A percentile compares a stretch with the other conserved stretches of the same genome.
phyloP scores from a whole-genome alignment of 2,329 filamentous ascomycete genomes.

The Colletotrichum eleusines region DNA sequence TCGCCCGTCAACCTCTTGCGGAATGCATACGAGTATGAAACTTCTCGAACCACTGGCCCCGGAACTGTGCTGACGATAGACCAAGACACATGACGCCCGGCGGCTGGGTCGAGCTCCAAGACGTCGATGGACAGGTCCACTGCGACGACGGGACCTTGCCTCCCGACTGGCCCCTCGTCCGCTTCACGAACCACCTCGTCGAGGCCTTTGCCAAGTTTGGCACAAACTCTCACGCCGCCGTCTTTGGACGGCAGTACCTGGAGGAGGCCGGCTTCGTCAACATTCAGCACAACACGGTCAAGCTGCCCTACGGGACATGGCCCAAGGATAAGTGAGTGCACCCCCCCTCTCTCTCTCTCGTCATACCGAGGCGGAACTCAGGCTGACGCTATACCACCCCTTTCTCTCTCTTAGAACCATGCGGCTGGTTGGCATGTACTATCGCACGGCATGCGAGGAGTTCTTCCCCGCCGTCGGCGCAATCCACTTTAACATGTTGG shows the following conservation, averaged over 20 bases:
- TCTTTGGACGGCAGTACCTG: slow-evolving; percentile 53
- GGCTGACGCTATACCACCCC: not conserved
- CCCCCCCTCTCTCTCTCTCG: too few species aligned
- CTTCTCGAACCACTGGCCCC: rapidly evolving
- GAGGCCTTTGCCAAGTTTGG: slow-evolving; percentile 54
- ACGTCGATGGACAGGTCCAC: slow-evolving; percentile 56
- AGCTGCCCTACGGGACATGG: slow-evolving; percentile 63
- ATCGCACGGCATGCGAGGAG: slow-evolving; percentile 55
- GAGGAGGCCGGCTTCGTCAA: slow-evolving; percentile 57
- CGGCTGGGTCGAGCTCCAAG: slow-evolving; percentile 61
- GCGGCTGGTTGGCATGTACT: slow-evolving; percentile 57
- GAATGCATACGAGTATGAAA: slow-evolving; percentile 48
- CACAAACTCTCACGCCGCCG: slow-evolving; percentile 54
- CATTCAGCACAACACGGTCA: slow-evolving; percentile 53
- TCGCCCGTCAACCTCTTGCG: slow-evolving; percentile 48
- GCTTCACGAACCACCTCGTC: slow-evolving; percentile 51
- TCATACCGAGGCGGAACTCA: too few species aligned
- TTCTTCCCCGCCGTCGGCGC: slow-evolving; percentile 57
- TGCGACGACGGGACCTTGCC: slow-evolving; percentile 53
- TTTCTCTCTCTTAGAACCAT: slow-evolving; percentile 46
- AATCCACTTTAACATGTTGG: slow-evolving; percentile 54
- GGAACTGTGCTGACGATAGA: not conserved
- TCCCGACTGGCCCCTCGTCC: slow-evolving; percentile 50
- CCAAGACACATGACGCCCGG: slow-evolving; percentile 56
- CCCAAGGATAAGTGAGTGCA: slow-evolving; percentile 53